Conservation (phyloP, 2,329 filamentous ascomycete genomes). For the Pseudogymnoascus sp. region DNA sequence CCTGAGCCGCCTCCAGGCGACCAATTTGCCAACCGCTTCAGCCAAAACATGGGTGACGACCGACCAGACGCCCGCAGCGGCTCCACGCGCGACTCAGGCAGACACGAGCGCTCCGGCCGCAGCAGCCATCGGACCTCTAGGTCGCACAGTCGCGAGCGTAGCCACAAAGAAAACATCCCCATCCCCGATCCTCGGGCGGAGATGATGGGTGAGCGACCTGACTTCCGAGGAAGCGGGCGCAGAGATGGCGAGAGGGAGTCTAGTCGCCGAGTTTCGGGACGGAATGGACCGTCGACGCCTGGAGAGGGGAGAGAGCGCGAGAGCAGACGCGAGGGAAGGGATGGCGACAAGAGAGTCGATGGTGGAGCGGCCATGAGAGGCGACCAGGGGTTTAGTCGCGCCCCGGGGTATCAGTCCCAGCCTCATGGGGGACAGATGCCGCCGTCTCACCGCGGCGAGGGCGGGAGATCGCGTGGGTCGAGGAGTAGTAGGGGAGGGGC, state of each 20-base stretch:
- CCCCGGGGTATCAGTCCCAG: conserved; percentile 29
- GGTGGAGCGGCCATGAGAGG: conserved; percentile 5
- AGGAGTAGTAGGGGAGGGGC: not conserved
- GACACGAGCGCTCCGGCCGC: conserved; percentile 25
- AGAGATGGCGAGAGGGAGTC: conserved; percentile 19
- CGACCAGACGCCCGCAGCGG: conserved; percentile 13
- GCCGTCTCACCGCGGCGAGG: not conserved
- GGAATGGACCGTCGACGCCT: conserved; percentile 13
- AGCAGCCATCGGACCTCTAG: conserved; percentile 5
- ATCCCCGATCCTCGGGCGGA: not conserved
- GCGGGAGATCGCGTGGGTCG: not conserved
- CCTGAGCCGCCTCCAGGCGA: conserved; percentile 10
- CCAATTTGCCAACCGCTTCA: conserved; percentile 9
- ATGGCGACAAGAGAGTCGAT: conserved; percentile 19
- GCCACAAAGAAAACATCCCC: not conserved
- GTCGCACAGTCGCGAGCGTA: not conserved
- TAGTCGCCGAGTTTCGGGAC: conserved; percentile 16
- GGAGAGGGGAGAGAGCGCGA: conserved; percentile 16
- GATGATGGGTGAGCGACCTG: not conserved
- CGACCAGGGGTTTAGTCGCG: conserved; percentile 17
- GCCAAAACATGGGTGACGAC: conserved; percentile 21
- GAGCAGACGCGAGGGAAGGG: conserved; percentile 23
- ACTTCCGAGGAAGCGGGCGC: not conserved
- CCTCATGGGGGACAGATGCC: conserved; percentile 24
- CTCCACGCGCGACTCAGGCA: conserved; percentile 11